Conservation (phyloP, 2,329 filamentous ascomycete species). For the Fusarium beomiforme region DNA sequence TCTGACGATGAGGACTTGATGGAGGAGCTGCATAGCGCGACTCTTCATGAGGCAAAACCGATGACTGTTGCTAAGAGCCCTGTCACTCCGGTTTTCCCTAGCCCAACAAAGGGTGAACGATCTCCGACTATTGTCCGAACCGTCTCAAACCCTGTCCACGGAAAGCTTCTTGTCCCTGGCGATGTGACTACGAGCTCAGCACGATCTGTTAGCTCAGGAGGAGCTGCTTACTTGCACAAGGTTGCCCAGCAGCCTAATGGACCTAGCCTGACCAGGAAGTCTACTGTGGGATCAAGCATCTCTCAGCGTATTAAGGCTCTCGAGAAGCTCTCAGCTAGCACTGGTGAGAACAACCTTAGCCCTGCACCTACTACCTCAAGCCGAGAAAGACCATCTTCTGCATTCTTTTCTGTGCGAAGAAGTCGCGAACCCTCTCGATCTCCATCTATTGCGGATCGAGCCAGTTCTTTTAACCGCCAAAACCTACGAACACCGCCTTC, state of each 20-base stretch:
- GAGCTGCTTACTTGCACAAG: conserved; percentile 65
- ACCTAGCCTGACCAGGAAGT: conserved; percentile 67
- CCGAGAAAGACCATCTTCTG: conserved; percentile 58
- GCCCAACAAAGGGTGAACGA: conserved; percentile 36
- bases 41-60: conserved; percentile 83
- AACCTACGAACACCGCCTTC: conserved; percentile 46
- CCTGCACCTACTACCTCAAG: conserved; percentile 24
- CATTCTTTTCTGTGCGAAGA: conserved; percentile 69
- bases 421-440: conserved; percentile 56
- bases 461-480: conserved; percentile 51
- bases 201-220: conserved; percentile 67
- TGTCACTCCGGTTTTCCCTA: conserved; percentile 70
- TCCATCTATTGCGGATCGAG: conserved; percentile 57
- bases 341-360: conserved; percentile 36
- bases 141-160: conserved; percentile 58
- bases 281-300: conserved; percentile 88
- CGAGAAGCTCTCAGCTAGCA: conserved; percentile 73
- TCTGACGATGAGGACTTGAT: conserved; percentile 83
- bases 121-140: conserved; percentile 53
- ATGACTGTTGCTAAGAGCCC: conserved; percentile 85
- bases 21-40: conserved; percentile 85
- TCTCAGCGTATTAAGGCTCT: conserved; percentile 94
- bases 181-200: conserved; percentile 59
- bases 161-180: conserved; percentile 56
- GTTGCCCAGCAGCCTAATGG: conserved; percentile 61